phyloP scores from a whole-genome alignment of 345 rosid genomes.

The Ceriops tagal region DNA sequence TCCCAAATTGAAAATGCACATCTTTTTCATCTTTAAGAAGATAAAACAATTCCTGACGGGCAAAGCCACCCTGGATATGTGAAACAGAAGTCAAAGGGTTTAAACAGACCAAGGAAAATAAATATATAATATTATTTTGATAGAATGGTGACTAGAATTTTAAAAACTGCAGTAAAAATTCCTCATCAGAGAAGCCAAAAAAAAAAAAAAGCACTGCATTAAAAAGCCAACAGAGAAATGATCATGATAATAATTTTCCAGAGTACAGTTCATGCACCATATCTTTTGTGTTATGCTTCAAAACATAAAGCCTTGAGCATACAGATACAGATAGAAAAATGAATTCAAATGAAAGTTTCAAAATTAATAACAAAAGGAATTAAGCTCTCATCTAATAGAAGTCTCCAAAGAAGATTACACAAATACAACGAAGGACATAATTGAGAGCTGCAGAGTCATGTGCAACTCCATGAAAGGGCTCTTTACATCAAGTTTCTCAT shows the following conservation, averaged over 20 bases:
- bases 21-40: slow-evolving; percentile 76
- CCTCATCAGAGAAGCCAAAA: not conserved
- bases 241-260: not conserved
- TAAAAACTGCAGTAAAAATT: not conserved
- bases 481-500: too few relatives aligned
- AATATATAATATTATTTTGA: not conserved
- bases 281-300: not conserved
- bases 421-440: too few relatives aligned
- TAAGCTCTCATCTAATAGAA: too few relatives aligned
- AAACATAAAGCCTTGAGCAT: not conserved
- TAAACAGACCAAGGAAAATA: not conserved
- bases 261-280: not conserved
- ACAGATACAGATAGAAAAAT: too few relatives aligned
- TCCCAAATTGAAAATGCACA: slow-evolving; percentile 86
- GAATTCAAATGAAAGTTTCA: too few relatives aligned
- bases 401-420: too few relatives aligned
- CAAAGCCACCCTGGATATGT: slow-evolving; percentile 68
- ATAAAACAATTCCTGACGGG: slow-evolving; percentile 69
- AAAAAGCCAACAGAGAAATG: not conserved
- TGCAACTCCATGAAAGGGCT: too few relatives aligned
- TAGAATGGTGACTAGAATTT: not conserved
- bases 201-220: not conserved
- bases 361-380: too few relatives aligned
- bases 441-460: too few relatives aligned
- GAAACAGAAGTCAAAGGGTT: not conserved